Base-by-base conservation (phyloP, 2,329 filamentous ascomycete genomes). In the Truncatella angustata region DNA sequence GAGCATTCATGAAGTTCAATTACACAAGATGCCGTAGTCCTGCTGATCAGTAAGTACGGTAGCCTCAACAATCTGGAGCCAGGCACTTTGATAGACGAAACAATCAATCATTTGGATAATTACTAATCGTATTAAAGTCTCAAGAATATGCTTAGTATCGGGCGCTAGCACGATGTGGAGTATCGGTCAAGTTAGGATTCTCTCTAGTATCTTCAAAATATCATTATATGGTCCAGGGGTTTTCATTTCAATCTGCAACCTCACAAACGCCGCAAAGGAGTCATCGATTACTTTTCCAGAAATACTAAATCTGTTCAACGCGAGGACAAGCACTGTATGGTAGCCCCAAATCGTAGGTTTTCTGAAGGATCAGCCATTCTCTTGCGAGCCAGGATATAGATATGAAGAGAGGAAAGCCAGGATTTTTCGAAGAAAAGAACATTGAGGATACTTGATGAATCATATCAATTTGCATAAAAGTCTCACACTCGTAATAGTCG, bases 1-100 rank as follows among this genome's bases (percentile, higher is more conserved):
- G 81, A 7, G 77, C 70, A 9, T 84, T 82, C 59, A 66, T 82
- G 12, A 62, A 73, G 0, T 72, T 82, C 48, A 68, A 63, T 35
- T 44, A n/a, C 57, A 14, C 56, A 62, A 2, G 77, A 82, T 49
- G 70, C 76, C 16, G 73, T 75, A 0, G 73, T 81, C 0, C 63
- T 84, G n/a, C 58, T 82, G 23, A 67, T 84, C 40, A 83, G 83
- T 63, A 84, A 83, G 56, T 73, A 82, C 5, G 81, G 81, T 21
- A 80, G 80, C 3, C 72, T 83, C 7, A 79, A 74, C 52, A 72
- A 74, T 7, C 66, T 84, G 11, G 81, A 84, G 56, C 63, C 83
- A 46, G 75, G 78, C 34, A 80, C 77, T 2, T 76, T 84, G 39
- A 77, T 76, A 2, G 73, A 74, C 20, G 79, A 82, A 58, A 32